Conservation (phyloP, 345 rosid species). For the Lagerstroemia speciosa region DNA sequence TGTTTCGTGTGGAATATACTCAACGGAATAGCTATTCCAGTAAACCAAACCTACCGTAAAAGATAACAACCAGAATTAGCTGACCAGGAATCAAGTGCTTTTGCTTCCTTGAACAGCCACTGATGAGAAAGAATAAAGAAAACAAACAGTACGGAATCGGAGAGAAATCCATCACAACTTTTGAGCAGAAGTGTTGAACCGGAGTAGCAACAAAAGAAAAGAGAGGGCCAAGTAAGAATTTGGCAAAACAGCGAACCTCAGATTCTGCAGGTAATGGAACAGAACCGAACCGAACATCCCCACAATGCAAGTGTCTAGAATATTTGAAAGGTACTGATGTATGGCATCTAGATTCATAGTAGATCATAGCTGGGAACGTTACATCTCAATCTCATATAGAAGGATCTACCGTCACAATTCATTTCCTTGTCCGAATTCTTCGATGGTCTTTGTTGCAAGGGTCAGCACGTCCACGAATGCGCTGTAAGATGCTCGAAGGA, state of each 20-base stretch:
- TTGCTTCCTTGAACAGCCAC: constrained; percentile 29
- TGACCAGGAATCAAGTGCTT: constrained; percentile 39
- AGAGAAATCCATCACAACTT: not conserved
- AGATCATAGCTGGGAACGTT: not conserved
- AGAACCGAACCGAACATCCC: too few species aligned
- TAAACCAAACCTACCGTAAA: too few species aligned
- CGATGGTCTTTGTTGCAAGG: constrained; percentile 67
- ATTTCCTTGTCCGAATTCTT: constrained; percentile 53
- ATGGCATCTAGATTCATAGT: too few species aligned
- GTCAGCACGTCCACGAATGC: constrained; percentile 72
- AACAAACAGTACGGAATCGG: not conserved
- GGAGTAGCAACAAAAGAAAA: constrained; percentile 4
- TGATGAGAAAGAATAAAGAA: constrained; percentile 6
- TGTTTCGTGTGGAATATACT: too few species aligned
- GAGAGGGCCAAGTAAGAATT: too few species aligned
- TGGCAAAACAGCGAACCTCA: too few species aligned
- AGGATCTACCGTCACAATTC: constrained; percentile 13
- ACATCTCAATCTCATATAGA: not conserved
- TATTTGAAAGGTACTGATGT: too few species aligned
- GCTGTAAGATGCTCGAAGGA: constrained; percentile 88
- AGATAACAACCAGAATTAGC: not conserved
- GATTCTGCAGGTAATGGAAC: too few species aligned
- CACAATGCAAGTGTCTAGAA: too few species aligned
- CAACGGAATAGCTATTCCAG: too few species aligned
- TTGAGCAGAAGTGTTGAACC: not conserved